Evolutionary conservation across 139 green algal species (phyloP), one percentile per base, ranked within the genome.

Genomic region (Coccomyxa sp.): DNA sequence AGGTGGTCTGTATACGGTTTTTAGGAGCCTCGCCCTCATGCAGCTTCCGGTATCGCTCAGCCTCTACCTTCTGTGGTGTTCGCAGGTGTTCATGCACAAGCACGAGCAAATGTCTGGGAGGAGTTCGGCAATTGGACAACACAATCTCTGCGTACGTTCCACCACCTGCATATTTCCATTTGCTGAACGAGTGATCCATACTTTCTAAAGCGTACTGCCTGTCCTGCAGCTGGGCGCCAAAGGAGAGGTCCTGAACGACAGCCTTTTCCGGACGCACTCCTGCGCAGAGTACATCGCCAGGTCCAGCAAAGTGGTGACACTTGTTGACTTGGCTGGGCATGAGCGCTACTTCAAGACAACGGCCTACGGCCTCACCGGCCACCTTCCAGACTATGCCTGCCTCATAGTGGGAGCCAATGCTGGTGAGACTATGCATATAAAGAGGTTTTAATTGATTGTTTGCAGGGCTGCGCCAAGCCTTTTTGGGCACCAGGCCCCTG

Each of bases 271-370:
- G 77, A 92, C 82, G 31, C 86, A 89, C 31, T 94, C 88, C 38
- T 96, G 90, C 77, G 86, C 86, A 10, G 94, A 97, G 58, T 97
- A 97, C 85, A 91, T 98, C 38, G 79, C 87, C 7, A 77, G 88
- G 15, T 84, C 91, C 10, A 85, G 89, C 86, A 98, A 98, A 90
- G 91, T 86, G 60, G 87, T 98, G 57, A 98, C 95, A 0, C 83
- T 98, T 83, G 95, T 97, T 67, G 95, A 98, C 86, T 88, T 98
- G 83, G 94, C 94, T 21, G 90, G 95, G 0, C 95, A 98, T 85
- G 94, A 98, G 86, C 91, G 91, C 58, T 98, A 98, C 88, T 97
- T 98, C 87, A 91, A 93, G 66, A 98, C 95, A 82, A 98, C 95
- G 0, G 91, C 93, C 10, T 95, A 94, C 81, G 95, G 95, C 59